Evolutionary conservation across 2,329 filamentous ascomycete species (phyloP).

Genomic region (Byssoonygena ceratinophila): DNA sequence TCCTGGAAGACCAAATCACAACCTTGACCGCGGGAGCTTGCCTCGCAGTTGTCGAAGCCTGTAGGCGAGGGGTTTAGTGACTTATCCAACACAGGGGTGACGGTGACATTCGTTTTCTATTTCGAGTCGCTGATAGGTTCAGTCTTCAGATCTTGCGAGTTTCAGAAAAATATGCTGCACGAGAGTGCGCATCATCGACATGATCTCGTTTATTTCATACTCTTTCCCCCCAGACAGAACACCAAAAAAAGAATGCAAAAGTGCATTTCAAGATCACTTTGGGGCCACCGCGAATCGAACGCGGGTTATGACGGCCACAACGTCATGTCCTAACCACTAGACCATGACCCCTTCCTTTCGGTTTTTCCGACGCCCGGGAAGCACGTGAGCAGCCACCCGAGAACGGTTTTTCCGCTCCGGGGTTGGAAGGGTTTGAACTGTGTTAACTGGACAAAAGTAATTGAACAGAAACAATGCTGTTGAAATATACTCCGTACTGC

Average conservation of each 20-base stretch:
- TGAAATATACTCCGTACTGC: no score
- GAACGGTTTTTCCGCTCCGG: background rate
- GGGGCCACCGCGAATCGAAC: slow-evolving; percentile 13
- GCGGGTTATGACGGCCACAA: slow-evolving; percentile 14
- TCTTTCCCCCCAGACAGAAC: background rate
- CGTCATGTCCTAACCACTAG: slow-evolving; percentile 13
- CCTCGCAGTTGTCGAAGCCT: no score
- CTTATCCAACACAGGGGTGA: background rate
- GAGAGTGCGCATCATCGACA: no score
- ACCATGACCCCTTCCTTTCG: slow-evolving; percentile 7
- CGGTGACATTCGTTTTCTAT: no score
- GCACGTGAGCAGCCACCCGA: slow-evolving; percentile 1
- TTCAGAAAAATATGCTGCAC: background rate
- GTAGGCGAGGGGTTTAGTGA: no score
- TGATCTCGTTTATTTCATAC: no score
- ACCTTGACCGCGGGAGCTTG: background rate
- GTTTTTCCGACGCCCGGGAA: background rate
- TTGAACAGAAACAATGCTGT: no score
- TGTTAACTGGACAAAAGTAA: no score
- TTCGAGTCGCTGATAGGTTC: no score
- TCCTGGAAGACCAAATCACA: background rate
- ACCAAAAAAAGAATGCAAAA: background rate
- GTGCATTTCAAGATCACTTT: background rate
- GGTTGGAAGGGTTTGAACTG: no score
- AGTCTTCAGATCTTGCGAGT: no score